Percentiles rank a stretch among this genome's conserved stretches.
phyloP scores from a whole-genome alignment of 331 rosid species.

The Acacia pycnantha region DNA sequence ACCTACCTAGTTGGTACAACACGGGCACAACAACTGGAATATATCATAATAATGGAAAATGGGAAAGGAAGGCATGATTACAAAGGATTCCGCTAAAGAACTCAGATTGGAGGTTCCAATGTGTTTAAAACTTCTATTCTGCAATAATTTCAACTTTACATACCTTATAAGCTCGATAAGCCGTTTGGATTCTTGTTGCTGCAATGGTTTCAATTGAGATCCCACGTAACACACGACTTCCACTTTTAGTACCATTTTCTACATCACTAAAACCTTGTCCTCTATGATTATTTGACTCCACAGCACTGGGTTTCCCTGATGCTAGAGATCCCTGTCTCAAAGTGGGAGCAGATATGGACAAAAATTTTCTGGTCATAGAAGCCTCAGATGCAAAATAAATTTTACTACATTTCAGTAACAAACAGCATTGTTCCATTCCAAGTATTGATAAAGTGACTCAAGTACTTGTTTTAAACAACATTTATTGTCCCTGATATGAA shows the following conservation, averaged over 20 bases:
- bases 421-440: not conserved
- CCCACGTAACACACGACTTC: constrained; percentile 37
- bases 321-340: too few relatives aligned
- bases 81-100: not conserved
- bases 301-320: too few relatives aligned
- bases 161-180: constrained; percentile 69
- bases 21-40: not conserved
- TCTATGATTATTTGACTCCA: too few relatives aligned
- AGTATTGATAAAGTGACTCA: not conserved
- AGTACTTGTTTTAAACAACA: not conserved
- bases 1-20: not conserved
- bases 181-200: constrained; percentile 74
- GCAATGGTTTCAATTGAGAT: constrained; percentile 60
- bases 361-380: too few relatives aligned
- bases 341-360: too few relatives aligned
- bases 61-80: not conserved
- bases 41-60: not conserved
- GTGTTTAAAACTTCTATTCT: not conserved
- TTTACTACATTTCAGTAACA: too few relatives aligned
- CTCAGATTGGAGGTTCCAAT: not conserved
- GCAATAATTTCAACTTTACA: constrained; percentile 16
- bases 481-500: not conserved
- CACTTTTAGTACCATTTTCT: constrained; percentile 28
- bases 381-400: too few relatives aligned
- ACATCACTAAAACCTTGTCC: too few relatives aligned